phyloP scores from a whole-genome alignment of 2,329 filamentous ascomycete species.

The Fusarium sp. region DNA sequence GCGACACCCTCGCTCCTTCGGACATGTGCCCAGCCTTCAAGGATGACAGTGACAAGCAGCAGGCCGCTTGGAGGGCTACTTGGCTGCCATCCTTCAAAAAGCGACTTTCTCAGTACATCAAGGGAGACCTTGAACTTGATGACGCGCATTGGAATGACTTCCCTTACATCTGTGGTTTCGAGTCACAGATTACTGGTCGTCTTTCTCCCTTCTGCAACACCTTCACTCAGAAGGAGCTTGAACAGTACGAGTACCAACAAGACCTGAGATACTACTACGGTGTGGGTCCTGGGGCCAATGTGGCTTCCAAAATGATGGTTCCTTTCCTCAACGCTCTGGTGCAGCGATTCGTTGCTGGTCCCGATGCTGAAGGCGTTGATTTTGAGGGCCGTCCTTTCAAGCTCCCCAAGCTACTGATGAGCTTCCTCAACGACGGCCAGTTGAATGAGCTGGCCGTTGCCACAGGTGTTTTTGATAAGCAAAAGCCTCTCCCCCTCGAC shows the following conservation, averaged over 20 bases:
- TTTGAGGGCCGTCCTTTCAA: slow-evolving; percentile 58
- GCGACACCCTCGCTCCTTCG: slow-evolving; percentile 71
- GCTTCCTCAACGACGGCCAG: slow-evolving; percentile 75
- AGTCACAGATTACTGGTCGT: slow-evolving; percentile 72
- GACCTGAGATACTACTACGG: slow-evolving; percentile 77
- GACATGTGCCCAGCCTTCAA: slow-evolving; percentile 70
- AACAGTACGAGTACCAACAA: slow-evolving; percentile 73
- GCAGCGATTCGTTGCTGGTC: slow-evolving; percentile 62
- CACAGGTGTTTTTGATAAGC: slow-evolving; percentile 69
- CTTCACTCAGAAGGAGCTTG: slow-evolving; percentile 70
- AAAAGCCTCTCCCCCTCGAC: slow-evolving; percentile 59
- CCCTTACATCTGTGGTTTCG: slow-evolving; percentile 77
- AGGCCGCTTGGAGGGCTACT: slow-evolving; percentile 59
- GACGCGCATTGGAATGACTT: slow-evolving; percentile 66
- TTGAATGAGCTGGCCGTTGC: slow-evolving; percentile 69
- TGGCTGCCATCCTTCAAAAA: slow-evolving; percentile 63
- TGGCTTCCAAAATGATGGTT: slow-evolving; percentile 69
- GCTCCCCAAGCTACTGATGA: slow-evolving; percentile 67
- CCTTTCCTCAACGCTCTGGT: slow-evolving; percentile 67
- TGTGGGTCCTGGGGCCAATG: slow-evolving; percentile 64
- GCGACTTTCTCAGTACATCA: slow-evolving; percentile 64
- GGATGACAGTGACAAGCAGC: slow-evolving; percentile 61
- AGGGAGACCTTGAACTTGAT: slow-evolving; percentile 65
- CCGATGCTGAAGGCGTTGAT: slow-evolving; percentile 58
- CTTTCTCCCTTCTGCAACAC: slow-evolving; percentile 71